These are phyloP conservation scores for Hirschioporus abietinus DNA, from an alignment of 768 basidiomycete genomes.

Conservation along the genomic window DNA sequence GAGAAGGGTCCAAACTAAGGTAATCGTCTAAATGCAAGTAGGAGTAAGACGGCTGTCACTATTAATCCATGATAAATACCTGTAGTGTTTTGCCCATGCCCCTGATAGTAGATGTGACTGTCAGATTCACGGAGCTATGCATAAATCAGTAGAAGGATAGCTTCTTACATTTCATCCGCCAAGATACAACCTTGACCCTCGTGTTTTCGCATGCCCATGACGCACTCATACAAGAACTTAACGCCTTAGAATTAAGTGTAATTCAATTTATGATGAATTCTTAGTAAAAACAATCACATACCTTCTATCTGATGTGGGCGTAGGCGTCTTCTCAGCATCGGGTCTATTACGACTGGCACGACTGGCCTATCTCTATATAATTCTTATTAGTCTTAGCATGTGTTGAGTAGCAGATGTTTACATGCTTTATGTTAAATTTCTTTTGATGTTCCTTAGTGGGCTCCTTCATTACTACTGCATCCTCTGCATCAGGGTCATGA, in stretches of 20 bases:
- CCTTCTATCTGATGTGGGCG: slow-evolving; percentile 91
- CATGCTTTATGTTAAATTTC: slow-evolving; percentile 67
- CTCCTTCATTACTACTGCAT: slow-evolving; percentile 81
- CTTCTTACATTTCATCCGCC: slow-evolving; percentile 85
- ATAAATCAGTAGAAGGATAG: neutral
- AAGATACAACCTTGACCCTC: slow-evolving; percentile 93
- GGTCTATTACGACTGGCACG: slow-evolving; percentile 86
- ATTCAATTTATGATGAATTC: slow-evolving; percentile 5
- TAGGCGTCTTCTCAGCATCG: slow-evolving; percentile 68
- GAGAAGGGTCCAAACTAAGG: slow-evolving; percentile 88
- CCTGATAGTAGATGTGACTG: slow-evolving; percentile 39
- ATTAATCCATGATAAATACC: slow-evolving; percentile 27
- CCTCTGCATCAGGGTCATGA: slow-evolving; percentile 70
- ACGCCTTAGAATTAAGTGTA: slow-evolving; percentile 41
- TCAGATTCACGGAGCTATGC: slow-evolving; percentile 10
- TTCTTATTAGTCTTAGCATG: neutral
- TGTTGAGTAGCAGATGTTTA: neutral
- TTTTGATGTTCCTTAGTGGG: slow-evolving; percentile 64
- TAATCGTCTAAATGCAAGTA: slow-evolving; percentile 59
- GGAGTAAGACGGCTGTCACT: neutral
- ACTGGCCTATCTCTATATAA: slow-evolving; percentile 50
- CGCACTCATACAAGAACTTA: slow-evolving; percentile 90
- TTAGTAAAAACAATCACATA: slow-evolving; percentile 20
- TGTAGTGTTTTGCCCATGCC: slow-evolving; percentile 96
- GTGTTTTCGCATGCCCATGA: slow-evolving; percentile 89